A percentile compares a stretch with the other conserved stretches of the same genome.
Conservation (phyloP, 495 filamentous ascomycete species). For the Hypoxylon subgilvum region DNA sequence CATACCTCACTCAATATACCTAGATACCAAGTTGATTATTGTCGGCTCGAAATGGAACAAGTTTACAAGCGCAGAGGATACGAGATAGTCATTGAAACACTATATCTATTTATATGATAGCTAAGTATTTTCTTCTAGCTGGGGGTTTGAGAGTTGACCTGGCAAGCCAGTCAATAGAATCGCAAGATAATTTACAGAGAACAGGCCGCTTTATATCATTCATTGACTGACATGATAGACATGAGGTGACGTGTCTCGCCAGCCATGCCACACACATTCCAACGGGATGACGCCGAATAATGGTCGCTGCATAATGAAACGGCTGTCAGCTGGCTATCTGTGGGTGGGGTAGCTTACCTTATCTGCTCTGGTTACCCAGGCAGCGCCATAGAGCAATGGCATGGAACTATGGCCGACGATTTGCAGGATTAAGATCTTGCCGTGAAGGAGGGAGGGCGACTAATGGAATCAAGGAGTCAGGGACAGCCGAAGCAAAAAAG, state of each 20-base stretch:
- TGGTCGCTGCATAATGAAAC: conserved; percentile 19
- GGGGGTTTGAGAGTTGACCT: too few species aligned
- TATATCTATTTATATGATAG: too few species aligned
- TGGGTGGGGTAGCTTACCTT: conserved; percentile 23
- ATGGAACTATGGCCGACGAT: not conserved
- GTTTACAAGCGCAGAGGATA: too few species aligned
- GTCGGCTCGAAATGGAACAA: too few species aligned
- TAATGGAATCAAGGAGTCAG: conserved; percentile 16
- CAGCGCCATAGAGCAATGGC: conserved; percentile 7
- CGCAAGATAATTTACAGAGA: too few species aligned
- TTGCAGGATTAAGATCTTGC: conserved; percentile 7
- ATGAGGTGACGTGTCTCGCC: not conserved
- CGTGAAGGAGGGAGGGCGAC: conserved; percentile 1
- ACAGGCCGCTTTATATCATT: too few species aligned
- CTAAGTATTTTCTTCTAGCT: too few species aligned
- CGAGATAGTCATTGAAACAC: too few species aligned
- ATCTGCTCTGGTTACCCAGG: not conserved
- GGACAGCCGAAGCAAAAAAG: conserved; percentile 18
- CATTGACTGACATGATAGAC: not conserved
- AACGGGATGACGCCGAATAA: not conserved
- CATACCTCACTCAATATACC: too few species aligned
- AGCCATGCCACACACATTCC: conserved; percentile 16
- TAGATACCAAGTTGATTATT: too few species aligned
- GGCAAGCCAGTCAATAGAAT: too few species aligned
- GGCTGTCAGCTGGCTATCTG: conserved; percentile 16